A percentile compares a stretch with the other conserved stretches of the same genome.
phyloP scores from a whole-genome alignment of 768 basidiomycete genomes.

The Wakefieldia striispora region DNA sequence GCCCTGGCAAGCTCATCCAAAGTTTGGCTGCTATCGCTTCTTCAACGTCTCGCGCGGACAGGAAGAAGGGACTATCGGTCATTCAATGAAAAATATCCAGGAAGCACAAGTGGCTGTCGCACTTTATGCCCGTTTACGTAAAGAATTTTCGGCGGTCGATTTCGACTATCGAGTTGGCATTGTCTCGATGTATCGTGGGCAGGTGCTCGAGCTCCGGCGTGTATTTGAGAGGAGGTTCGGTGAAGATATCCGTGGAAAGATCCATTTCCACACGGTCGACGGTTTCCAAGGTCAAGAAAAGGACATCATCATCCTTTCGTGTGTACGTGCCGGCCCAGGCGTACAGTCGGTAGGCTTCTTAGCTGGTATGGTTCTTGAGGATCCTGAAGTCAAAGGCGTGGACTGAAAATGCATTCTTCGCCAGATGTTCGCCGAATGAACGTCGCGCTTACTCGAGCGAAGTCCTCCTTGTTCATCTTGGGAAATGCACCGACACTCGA shows the following conservation, averaged over 20 bases:
- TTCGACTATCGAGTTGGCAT: constrained; percentile 62
- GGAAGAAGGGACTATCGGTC: constrained; percentile 54
- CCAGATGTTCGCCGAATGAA: constrained; percentile 89
- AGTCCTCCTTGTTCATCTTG: constrained; percentile 90
- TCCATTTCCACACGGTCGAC: constrained; percentile 97
- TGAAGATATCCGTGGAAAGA: constrained; percentile 56
- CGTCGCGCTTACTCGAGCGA: constrained; percentile 96
- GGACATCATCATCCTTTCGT: constrained; percentile 95
- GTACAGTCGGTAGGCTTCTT: constrained; percentile 85
- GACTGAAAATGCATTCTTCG: constrained; percentile 1
- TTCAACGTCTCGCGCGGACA: constrained; percentile 72
- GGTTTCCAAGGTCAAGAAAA: constrained; percentile 99
- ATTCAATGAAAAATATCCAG: constrained; percentile 71
- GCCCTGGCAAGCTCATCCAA: constrained; percentile 78
- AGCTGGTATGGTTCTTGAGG: constrained; percentile 47
- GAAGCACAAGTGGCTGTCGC: constrained; percentile 78
- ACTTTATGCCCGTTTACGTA: constrained; percentile 68
- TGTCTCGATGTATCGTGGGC: constrained; percentile 94
- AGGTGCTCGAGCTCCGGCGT: constrained; percentile 70
- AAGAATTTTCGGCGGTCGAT: constrained; percentile 57
- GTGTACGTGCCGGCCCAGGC: constrained; percentile 91
- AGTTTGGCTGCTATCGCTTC: constrained; percentile 87
- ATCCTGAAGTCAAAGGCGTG: no score
- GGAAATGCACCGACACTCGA: constrained; percentile 90
- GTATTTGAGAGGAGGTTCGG: constrained; percentile 75